Percentiles rank a stretch among this genome's conserved stretches.
Evolutionary conservation across 2,329 filamentous ascomycete genomes (phyloP).

Genomic region (Colletotrichum endophyticum): DNA sequence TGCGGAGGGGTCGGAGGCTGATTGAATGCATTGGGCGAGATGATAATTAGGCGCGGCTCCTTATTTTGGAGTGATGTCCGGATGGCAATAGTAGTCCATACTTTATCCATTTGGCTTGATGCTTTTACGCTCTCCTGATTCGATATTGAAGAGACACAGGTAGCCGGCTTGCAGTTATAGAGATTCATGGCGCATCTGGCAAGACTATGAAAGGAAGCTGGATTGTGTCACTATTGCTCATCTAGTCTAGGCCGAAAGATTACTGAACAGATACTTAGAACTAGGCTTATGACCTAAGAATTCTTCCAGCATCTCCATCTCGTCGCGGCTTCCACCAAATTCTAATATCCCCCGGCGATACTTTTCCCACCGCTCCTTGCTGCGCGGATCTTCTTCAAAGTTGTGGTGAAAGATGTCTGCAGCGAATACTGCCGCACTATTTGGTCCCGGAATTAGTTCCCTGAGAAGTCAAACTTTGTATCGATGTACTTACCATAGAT

Average conservation of each 20-base stretch:
- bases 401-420: not conserved
- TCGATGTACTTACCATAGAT: not conserved
- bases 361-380: rapidly evolving
- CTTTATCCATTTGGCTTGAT: too few relatives aligned
- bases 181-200: too few relatives aligned
- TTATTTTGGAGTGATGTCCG: too few relatives aligned
- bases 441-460: rapidly evolving
- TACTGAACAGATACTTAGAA: not conserved
- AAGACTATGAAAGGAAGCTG: too few relatives aligned
- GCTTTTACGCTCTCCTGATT: too few relatives aligned
- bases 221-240: too few relatives aligned
- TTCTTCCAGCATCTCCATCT: not conserved
- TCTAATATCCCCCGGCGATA: rapidly evolving
- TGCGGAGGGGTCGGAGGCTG: slow-evolving; percentile 9
- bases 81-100: too few relatives aligned
- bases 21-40: too few relatives aligned
- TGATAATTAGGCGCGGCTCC: too few relatives aligned
- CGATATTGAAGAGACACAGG: too few relatives aligned
- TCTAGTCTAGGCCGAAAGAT: not conserved
- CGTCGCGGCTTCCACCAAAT: not conserved
- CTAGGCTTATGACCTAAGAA: not conserved
- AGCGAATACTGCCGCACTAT: not conserved
- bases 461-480: rapidly evolving
- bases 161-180: too few relatives aligned
- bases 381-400: not conserved